Percentiles rank a stretch among this genome's conserved stretches.
Conservation (phyloP, 306 rosid genomes). For the Quercus parvula region DNA sequence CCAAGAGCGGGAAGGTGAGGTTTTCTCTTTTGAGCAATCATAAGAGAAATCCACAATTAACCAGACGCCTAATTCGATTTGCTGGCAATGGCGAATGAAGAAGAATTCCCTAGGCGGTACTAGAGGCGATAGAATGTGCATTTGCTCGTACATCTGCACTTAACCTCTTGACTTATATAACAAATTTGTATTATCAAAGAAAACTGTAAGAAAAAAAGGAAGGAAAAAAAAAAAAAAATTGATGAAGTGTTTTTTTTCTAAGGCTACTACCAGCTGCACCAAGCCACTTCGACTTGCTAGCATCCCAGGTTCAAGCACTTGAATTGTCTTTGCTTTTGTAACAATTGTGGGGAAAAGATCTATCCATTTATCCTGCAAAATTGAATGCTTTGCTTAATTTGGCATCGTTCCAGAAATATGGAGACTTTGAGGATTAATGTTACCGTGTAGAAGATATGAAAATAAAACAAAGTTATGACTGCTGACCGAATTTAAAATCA, state of each 20-base stretch:
- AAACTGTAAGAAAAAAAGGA: neutral
- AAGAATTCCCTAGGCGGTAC: constrained; percentile 47
- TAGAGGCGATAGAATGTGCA: constrained; percentile 69
- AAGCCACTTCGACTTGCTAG: constrained; percentile 39
- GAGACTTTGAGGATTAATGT: neutral
- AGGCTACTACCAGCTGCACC: constrained; percentile 46
- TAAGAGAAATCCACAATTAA: constrained; percentile 57
- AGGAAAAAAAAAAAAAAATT: neutral
- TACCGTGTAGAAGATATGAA: neutral
- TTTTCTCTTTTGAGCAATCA: constrained; percentile 18
- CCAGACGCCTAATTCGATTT: constrained; percentile 49
- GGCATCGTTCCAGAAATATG: neutral
- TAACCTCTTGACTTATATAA: constrained; percentile 1
- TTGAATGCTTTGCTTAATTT: neutral
- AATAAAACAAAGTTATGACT: neutral
- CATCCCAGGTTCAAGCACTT: constrained; percentile 47
- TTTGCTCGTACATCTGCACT: constrained; percentile 63
- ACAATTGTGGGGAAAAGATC: constrained; percentile 60
- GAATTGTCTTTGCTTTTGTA: constrained; percentile 42
- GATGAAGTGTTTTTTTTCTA: neutral
- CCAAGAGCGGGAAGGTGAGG: constrained; percentile 32
- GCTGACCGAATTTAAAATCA: constrained; percentile 53
- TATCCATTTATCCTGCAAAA: constrained; percentile 56
- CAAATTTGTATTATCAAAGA: neutral
- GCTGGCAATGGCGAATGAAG: constrained; percentile 61